Evolutionary conservation across 2,329 filamentous ascomycete genomes (phyloP).

Genomic region (Eutypella sp.): DNA sequence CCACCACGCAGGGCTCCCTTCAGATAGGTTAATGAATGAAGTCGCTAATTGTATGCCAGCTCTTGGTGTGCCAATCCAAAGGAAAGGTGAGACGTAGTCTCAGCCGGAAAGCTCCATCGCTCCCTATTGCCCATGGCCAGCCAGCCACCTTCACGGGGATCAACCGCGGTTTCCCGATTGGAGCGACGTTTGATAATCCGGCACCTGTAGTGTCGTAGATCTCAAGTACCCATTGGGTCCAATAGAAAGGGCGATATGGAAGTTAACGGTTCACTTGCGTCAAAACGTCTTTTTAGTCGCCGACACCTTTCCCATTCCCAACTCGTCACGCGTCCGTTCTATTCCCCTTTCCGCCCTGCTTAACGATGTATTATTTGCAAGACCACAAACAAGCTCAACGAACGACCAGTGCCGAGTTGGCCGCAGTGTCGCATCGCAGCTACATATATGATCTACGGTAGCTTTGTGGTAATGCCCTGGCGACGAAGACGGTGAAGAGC

Average conservation of each 20-base stretch:
- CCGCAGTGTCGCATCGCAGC: background rate
- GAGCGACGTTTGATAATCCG: background rate
- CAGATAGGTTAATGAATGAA: too few species aligned
- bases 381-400: background rate
- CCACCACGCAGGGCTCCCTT: background rate
- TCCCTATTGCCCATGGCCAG: background rate
- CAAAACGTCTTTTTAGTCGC: slow-evolving; percentile 1
- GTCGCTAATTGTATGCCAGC: too few species aligned
- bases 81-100: background rate
- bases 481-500: background rate
- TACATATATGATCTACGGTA: background rate
- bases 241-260: background rate
- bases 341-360: background rate
- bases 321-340: background rate
- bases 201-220: background rate
- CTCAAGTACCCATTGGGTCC: background rate
- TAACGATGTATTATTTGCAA: background rate
- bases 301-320: background rate
- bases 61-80: background rate
- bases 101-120: background rate
- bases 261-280: background rate
- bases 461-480: background rate
- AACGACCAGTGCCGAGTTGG: background rate
- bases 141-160: background rate
- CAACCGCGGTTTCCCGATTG: background rate